These are phyloP conservation scores for Clonostachys rosea DNA, from an alignment of 2,329 filamentous ascomycete genomes.

Conservation along the genomic window DNA sequence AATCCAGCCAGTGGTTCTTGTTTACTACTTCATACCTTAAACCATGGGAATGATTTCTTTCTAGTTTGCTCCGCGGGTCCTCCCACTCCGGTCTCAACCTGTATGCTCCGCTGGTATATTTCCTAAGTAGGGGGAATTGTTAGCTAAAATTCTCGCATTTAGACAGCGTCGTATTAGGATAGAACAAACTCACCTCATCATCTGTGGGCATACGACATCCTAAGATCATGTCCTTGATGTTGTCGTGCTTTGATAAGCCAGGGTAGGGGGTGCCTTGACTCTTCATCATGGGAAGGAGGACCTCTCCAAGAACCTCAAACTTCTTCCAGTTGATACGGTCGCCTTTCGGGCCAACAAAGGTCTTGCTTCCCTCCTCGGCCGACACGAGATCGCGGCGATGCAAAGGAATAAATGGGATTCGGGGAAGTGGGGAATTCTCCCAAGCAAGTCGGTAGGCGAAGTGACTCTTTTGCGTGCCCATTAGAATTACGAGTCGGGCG, in stretches of 20 bases:
- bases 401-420: conserved; percentile 90
- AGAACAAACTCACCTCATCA: conserved; percentile 67
- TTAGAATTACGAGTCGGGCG: conserved; percentile 81
- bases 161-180: neutral
- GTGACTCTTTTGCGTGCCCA: conserved; percentile 89
- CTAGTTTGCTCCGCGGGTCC: conserved; percentile 42
- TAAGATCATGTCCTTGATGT: conserved; percentile 69
- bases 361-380: conserved; percentile 87
- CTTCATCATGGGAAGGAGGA: conserved; percentile 84
- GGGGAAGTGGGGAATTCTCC: conserved; percentile 87
- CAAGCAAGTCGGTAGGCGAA: conserved; percentile 95
- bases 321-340: conserved; percentile 96
- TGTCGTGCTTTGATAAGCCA: conserved; percentile 64
- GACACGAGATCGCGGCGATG: conserved; percentile 86
- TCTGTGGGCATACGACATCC: conserved; percentile 79
- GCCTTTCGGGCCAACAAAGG: conserved; percentile 70
- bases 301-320: conserved; percentile 92
- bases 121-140: conserved; percentile 36
- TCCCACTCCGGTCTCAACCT: conserved; percentile 48
- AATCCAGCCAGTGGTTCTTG: neutral
- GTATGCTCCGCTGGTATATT: conserved; percentile 57
- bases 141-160: conserved; percentile 6
- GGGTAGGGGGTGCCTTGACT: conserved; percentile 84
- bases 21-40: conserved; percentile 39
- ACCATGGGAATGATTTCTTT: conserved; percentile 64